Conservation (phyloP, 1,284 basidiomycete genomes). For the Pseudomicrostroma phylloplanum region DNA sequence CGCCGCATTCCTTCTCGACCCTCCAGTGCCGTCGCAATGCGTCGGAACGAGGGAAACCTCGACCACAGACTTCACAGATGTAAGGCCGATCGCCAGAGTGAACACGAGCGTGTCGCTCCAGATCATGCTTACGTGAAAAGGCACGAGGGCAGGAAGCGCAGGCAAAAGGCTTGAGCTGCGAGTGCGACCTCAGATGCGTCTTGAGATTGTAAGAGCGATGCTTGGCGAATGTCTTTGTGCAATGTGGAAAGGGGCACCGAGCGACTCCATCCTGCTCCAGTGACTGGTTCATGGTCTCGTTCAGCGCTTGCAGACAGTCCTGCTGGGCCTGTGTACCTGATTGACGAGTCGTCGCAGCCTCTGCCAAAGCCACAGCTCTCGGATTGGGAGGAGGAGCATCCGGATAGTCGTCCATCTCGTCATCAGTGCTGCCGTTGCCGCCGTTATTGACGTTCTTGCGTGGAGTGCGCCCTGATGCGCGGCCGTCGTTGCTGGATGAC, state of each 20-base stretch:
- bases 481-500: too few species aligned
- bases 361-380: slow-evolving; percentile 12
- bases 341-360: slow-evolving; percentile 8
- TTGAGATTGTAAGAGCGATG: slow-evolving; percentile 45
- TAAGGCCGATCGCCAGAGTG: slow-evolving; percentile 50
- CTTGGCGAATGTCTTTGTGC: slow-evolving; percentile 47
- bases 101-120: slow-evolving; percentile 46
- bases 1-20: slow-evolving; percentile 43
- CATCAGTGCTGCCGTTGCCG: background rate
- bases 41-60: slow-evolving; percentile 47
- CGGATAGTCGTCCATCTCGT: background rate
- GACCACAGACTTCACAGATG: slow-evolving; percentile 44
- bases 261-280: slow-evolving; percentile 39
- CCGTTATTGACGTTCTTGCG: background rate
- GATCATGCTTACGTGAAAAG: slow-evolving; percentile 47
- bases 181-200: slow-evolving; percentile 39
- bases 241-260: slow-evolving; percentile 36
- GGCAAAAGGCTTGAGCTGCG: slow-evolving; percentile 43
- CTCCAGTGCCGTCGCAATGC: slow-evolving; percentile 47
- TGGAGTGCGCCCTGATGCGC: background rate
- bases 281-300: slow-evolving; percentile 35
- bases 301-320: slow-evolving; percentile 38
- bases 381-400: slow-evolving; percentile 10
- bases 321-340: slow-evolving; percentile 18
- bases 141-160: slow-evolving; percentile 44